Percentiles rank a stretch among this genome's conserved stretches.
These are phyloP conservation scores for Aspergillus sp. DNA, from an alignment of 2,329 filamentous ascomycete genomes.

Conservation along the genomic window DNA sequence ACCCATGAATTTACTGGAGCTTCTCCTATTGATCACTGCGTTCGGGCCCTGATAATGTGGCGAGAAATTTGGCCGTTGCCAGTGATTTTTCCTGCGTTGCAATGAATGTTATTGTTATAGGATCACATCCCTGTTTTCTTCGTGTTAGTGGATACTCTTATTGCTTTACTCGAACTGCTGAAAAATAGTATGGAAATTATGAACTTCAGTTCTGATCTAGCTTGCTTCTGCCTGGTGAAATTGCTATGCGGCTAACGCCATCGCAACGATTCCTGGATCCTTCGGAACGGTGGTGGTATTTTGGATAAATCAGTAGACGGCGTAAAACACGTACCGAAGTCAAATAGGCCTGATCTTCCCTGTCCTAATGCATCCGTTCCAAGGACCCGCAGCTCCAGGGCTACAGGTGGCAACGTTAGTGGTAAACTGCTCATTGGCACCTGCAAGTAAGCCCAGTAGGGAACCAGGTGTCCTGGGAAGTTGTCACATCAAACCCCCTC, in stretches of 20 bases:
- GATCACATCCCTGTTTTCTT: constrained; percentile 3
- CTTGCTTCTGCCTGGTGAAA: neutral
- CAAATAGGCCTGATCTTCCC: neutral
- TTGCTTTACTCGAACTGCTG: constrained; percentile 2
- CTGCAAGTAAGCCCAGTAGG: too few relatives aligned
- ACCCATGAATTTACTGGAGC: constrained; percentile 13
- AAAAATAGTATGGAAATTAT: neutral
- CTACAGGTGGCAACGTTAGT: neutral
- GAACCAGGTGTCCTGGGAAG: too few relatives aligned
- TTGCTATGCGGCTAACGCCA: neutral
- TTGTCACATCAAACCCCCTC: too few relatives aligned
- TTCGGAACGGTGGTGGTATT: neutral
- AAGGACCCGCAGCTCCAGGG: neutral
- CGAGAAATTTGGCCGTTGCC: neutral
- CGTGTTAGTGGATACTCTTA: constrained; percentile 8
- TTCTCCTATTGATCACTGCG: constrained; percentile 8
- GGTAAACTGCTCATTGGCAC: too few relatives aligned
- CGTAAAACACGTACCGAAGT: neutral
- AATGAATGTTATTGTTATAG: constrained; percentile 2
- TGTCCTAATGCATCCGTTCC: neutral
- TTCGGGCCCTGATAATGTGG: constrained; percentile 5
- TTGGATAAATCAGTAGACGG: neutral
- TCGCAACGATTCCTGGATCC: neutral
- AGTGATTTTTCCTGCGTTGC: neutral
- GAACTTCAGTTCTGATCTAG: neutral